Percentiles rank a stretch among this genome's conserved stretches.
These are phyloP conservation scores for Isatis tinctoria DNA, from an alignment of 345 rosid genomes.

Conservation along the genomic window DNA sequence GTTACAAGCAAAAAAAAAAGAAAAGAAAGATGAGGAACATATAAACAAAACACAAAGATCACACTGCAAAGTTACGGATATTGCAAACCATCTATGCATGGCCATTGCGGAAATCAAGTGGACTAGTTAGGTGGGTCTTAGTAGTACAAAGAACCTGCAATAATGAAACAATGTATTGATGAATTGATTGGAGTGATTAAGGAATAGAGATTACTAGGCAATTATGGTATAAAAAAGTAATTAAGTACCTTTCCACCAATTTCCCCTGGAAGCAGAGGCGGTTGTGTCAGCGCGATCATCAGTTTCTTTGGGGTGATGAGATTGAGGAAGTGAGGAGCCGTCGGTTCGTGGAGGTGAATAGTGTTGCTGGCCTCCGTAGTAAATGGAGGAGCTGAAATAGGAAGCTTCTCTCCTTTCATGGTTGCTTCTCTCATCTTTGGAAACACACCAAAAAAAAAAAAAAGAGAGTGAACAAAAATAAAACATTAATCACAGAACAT, in stretches of 20 bases:
- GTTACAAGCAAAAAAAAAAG: not conserved
- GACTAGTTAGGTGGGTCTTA: slow-evolving; percentile 14
- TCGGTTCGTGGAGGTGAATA: slow-evolving; percentile 56
- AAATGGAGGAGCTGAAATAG: slow-evolving; percentile 74
- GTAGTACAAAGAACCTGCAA: slow-evolving; percentile 33
- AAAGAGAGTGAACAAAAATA: not conserved
- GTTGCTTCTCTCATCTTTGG: slow-evolving; percentile 21
- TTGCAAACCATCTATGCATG: not conserved
- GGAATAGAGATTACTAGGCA: not conserved
- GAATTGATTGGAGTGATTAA: not conserved
- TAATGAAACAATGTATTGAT: not conserved
- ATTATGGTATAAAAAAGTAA: not conserved
- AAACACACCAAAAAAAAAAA: not conserved
- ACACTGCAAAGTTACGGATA: slow-evolving; percentile 7
- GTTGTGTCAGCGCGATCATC: slow-evolving; percentile 33
- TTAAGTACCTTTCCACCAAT: slow-evolving; percentile 90
- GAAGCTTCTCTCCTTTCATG: slow-evolving; percentile 49
- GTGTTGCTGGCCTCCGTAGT: slow-evolving; percentile 91
- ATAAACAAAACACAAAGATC: slow-evolving; percentile 14
- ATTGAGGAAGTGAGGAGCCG: not conserved
- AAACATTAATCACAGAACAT: not conserved
- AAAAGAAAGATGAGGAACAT: not conserved
- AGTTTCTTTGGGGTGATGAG: slow-evolving; percentile 29
- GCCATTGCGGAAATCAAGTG: not conserved
- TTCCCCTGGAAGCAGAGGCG: slow-evolving; percentile 68